A percentile compares a stretch with the other conserved stretches of the same genome.
Evolutionary conservation across 1,284 basidiomycete species (phyloP).

Genomic region (Coniophora puteana): DNA sequence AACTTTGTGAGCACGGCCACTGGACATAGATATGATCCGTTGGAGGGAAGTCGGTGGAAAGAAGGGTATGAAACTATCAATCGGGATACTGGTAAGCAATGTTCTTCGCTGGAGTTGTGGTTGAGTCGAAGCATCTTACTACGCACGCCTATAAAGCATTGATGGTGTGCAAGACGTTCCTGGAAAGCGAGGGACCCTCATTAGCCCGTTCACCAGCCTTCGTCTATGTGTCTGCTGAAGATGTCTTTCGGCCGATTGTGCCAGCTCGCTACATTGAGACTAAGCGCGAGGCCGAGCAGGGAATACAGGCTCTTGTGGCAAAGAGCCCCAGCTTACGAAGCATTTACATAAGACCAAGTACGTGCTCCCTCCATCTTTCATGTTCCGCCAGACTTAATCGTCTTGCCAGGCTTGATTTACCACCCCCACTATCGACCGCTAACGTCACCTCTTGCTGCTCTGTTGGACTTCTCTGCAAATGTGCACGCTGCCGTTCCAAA

Average conservation of each 20-base stretch:
- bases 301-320: slow-evolving; percentile 51
- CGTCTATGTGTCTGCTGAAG: slow-evolving; percentile 93
- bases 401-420: slow-evolving; percentile 80
- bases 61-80: slow-evolving; percentile 76
- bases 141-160: slow-evolving; percentile 75
- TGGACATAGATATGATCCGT: slow-evolving; percentile 55
- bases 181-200: slow-evolving; percentile 27
- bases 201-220: slow-evolving; percentile 73
- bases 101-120: slow-evolving; percentile 5
- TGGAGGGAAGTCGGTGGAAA: slow-evolving; percentile 44
- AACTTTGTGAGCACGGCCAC: slow-evolving; percentile 36
- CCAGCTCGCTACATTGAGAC: slow-evolving; percentile 83
- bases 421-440: slow-evolving; percentile 90
- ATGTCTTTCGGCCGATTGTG: slow-evolving; percentile 86
- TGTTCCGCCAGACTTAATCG: slow-evolving; percentile 8
- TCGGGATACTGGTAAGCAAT: slow-evolving; percentile 78
- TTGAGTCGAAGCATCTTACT: slow-evolving; percentile 10
- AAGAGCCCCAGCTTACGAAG: slow-evolving; percentile 48
- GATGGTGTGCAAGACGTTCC: slow-evolving; percentile 37
- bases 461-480: slow-evolving; percentile 77
- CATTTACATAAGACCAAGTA: slow-evolving; percentile 84
- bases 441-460: slow-evolving; percentile 81
- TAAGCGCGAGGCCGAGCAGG: slow-evolving; percentile 85
- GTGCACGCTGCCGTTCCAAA: slow-evolving; percentile 55
- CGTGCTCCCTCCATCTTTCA: slow-evolving; percentile 27